Percentiles rank a stretch among this genome's conserved stretches.
These are phyloP conservation scores for Xylaria sp. DNA, from an alignment of 2,329 filamentous ascomycete species.

Conservation along the genomic window DNA sequence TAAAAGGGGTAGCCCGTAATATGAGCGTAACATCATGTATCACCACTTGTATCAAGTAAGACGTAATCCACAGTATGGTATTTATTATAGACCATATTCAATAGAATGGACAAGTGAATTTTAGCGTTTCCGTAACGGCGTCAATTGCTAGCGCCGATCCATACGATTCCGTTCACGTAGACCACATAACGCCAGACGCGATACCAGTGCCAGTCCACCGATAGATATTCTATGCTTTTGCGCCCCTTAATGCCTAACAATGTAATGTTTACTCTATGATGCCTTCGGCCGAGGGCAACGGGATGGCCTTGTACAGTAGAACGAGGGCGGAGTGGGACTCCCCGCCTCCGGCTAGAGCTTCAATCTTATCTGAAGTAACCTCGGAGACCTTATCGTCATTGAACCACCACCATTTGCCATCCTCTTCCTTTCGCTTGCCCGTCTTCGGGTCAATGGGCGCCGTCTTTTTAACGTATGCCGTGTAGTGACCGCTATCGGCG, in stretches of 20 bases:
- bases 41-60: slow-evolving; percentile 6
- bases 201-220: slow-evolving; percentile 16
- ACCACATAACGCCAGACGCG: slow-evolving; percentile 32
- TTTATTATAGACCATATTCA: not conserved
- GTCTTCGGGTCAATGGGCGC: slow-evolving; percentile 73
- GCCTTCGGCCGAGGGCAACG: slow-evolving; percentile 65
- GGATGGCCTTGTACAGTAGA: slow-evolving; percentile 76
- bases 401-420: slow-evolving; percentile 99
- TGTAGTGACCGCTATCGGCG: slow-evolving; percentile 98
- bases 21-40: slow-evolving; percentile 11
- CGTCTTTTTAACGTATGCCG: slow-evolving; percentile 94
- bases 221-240: not conserved
- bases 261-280: slow-evolving; percentile 36
- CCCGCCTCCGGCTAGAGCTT: slow-evolving; percentile 85
- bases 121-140: slow-evolving; percentile 27
- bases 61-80: not conserved
- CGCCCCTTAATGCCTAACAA: not conserved
- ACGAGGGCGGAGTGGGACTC: slow-evolving; percentile 85
- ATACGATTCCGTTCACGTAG: not conserved
- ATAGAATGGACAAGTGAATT: slow-evolving; percentile 3
- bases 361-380: slow-evolving; percentile 89
- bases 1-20: not conserved
- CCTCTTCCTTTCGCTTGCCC: slow-evolving; percentile 78
- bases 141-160: slow-evolving; percentile 22
- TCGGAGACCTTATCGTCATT: slow-evolving; percentile 97